A percentile compares a stretch with the other conserved stretches of the same genome.
phyloP scores from a whole-genome alignment of 2,329 filamentous ascomycete species.

The Tricladium varicosporioides region DNA sequence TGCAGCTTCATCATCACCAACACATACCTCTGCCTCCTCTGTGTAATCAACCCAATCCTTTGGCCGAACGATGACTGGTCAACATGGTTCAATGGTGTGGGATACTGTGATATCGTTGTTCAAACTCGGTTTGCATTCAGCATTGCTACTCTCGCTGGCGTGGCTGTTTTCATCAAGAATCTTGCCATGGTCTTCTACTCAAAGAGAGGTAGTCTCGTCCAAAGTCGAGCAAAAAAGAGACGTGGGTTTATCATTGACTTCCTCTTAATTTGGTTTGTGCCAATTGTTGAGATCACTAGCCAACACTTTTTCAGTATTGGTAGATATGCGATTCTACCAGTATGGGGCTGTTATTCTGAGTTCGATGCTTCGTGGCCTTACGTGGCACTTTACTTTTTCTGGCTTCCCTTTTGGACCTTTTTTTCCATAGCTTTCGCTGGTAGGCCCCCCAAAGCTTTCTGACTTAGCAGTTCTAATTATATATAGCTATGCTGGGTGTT shows the following conservation, averaged over 20 bases:
- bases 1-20: constrained; percentile 55
- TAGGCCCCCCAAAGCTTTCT: constrained; percentile 36
- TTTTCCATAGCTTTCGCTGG: constrained; percentile 55
- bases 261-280: constrained; percentile 53
- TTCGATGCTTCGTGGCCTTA: constrained; percentile 57
- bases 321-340: constrained; percentile 56
- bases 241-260: constrained; percentile 49
- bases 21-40: constrained; percentile 54
- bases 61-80: constrained; percentile 58
- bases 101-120: constrained; percentile 63
- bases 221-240: constrained; percentile 46
- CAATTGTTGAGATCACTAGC: constrained; percentile 51
- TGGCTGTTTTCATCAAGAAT: constrained; percentile 57
- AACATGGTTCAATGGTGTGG: constrained; percentile 55
- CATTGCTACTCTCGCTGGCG: constrained; percentile 49
- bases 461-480: constrained; percentile 11
- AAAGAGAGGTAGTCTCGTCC: constrained; percentile 49
- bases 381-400: constrained; percentile 52
- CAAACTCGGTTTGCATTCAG: constrained; percentile 54
- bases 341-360: constrained; percentile 56
- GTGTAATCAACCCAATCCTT: constrained; percentile 60
- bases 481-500: constrained; percentile 53
- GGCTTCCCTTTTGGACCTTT: constrained; percentile 53
- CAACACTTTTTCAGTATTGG: constrained; percentile 59
- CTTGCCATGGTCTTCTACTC: constrained; percentile 61